These are phyloP conservation scores for Nissolia schottii DNA, from an alignment of 306 rosid species.

Conservation along the genomic window DNA sequence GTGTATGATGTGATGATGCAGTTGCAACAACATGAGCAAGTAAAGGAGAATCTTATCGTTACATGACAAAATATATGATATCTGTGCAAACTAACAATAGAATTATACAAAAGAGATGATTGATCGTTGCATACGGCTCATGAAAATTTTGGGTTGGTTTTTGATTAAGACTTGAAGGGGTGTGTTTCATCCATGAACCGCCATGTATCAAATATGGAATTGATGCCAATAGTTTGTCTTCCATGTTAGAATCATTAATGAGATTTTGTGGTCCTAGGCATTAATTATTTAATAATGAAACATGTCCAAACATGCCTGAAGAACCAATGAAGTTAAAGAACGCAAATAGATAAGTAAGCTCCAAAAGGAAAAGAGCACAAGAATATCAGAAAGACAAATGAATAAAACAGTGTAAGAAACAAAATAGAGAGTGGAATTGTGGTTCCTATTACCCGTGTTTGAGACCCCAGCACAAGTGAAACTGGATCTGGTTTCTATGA, in stretches of 20 bases:
- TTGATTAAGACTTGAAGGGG: background rate
- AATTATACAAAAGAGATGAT: background rate
- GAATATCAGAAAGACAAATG: background rate
- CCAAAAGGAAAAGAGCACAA: background rate
- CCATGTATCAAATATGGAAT: background rate
- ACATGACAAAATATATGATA: too few relatives aligned
- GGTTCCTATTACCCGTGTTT: constrained; percentile 5
- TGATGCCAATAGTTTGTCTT: background rate
- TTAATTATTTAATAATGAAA: background rate
- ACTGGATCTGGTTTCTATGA: background rate
- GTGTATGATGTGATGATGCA: background rate
- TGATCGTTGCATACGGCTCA: background rate
- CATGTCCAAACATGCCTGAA: background rate
- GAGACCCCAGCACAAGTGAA: background rate
- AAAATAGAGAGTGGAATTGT: background rate
- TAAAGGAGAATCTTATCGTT: background rate
- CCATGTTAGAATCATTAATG: background rate
- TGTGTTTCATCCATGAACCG: background rate
- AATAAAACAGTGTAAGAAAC: background rate
- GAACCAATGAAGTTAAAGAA: background rate
- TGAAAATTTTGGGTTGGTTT: background rate
- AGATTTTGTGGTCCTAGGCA: background rate
- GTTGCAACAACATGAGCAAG: background rate
- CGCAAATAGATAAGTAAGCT: background rate
- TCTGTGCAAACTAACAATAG: background rate